A percentile compares a stretch with the other conserved stretches of the same genome.
Evolutionary conservation across 2,329 filamentous ascomycete genomes (phyloP).

Genomic region (Microthyrium microscopicum): DNA sequence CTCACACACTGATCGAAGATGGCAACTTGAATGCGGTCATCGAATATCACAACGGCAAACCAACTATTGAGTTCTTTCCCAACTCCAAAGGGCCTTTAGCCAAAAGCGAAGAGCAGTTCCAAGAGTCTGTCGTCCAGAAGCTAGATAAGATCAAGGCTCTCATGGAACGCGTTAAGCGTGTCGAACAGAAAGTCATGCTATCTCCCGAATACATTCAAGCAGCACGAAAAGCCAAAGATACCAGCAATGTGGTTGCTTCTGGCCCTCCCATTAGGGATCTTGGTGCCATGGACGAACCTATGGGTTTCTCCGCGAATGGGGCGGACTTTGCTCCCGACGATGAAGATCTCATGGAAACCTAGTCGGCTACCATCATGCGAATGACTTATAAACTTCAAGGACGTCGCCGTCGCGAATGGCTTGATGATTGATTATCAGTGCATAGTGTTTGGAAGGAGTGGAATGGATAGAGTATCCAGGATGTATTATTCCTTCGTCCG

Average conservation of each 20-base stretch:
- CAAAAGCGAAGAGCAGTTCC: slow-evolving; percentile 23
- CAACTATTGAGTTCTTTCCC: slow-evolving; percentile 38
- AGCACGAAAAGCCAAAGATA: slow-evolving; percentile 23
- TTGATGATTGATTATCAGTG: too few relatives aligned
- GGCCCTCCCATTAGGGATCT: too few relatives aligned
- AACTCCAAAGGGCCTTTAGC: slow-evolving; percentile 20
- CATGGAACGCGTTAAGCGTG: slow-evolving; percentile 33
- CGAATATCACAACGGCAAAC: slow-evolving; percentile 24
- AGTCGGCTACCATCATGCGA: too few relatives aligned
- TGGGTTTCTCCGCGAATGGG: too few relatives aligned
- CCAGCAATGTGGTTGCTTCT: slow-evolving; percentile 5
- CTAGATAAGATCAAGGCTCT: slow-evolving; percentile 33
- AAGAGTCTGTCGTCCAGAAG: slow-evolving; percentile 30
- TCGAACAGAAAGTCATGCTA: slow-evolving; percentile 38
- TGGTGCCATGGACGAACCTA: not conserved
- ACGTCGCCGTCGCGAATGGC: too few relatives aligned
- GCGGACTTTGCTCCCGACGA: too few relatives aligned
- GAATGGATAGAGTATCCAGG: too few relatives aligned
- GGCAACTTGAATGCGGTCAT: slow-evolving; percentile 35
- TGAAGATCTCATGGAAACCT: too few relatives aligned
- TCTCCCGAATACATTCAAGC: slow-evolving; percentile 42
- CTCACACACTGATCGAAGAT: slow-evolving; percentile 34
- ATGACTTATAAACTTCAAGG: too few relatives aligned
- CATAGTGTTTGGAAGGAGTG: too few relatives aligned
- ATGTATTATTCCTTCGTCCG: too few relatives aligned